Evolutionary conservation across 768 basidiomycete species (phyloP), one percentile per base, ranked within the genome.

Genomic region (Kwoniella botswanensis): DNA sequence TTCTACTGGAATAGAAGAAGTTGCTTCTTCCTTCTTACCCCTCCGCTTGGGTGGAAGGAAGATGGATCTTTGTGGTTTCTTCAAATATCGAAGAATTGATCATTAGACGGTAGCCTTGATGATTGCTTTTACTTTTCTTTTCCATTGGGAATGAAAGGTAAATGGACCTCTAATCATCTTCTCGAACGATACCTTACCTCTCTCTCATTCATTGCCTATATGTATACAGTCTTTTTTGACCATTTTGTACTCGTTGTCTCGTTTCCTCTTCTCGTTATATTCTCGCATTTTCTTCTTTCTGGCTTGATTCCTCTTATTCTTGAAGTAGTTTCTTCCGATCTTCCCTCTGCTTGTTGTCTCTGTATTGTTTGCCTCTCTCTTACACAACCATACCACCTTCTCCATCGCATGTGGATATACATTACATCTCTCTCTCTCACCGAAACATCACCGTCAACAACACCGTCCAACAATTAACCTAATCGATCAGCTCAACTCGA

Each of bases 1-100:
- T 22, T 43, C 44, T 54, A 35, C 46, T 35, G 63, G 50, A 24
- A 52, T 58, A 54, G 46, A 29, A 22, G 4, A 17, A 35, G 65
- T 58, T 66, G 65, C 65, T 66, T 66, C 65, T 55, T 58, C 54
- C 35, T 46, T 44, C 15, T 55, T 12, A 35, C n/a, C 55, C 41
- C 11, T n/a, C n/a, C 55, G 15, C n/a, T n/a, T 2, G 13, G 65
- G 54, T 17, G 2, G 5, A 21, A n/a, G 50, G 26, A 41, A 55
- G 55, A 57, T 58, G 65, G 65, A 66, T 66, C 55, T 66, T 42
- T 29, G 65, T 63, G 18, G 50, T 18, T 42, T 10, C 55, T 12
- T 41, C 62, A 22, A 53, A 12, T 42, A 50, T 63, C 46, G 18
- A 21, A 18, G 57, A 63, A 4, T 5, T 63, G 15, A 29, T 43